Evolutionary conservation across 2,329 filamentous ascomycete species (phyloP).

Genomic region (Nemania bipapillata): DNA sequence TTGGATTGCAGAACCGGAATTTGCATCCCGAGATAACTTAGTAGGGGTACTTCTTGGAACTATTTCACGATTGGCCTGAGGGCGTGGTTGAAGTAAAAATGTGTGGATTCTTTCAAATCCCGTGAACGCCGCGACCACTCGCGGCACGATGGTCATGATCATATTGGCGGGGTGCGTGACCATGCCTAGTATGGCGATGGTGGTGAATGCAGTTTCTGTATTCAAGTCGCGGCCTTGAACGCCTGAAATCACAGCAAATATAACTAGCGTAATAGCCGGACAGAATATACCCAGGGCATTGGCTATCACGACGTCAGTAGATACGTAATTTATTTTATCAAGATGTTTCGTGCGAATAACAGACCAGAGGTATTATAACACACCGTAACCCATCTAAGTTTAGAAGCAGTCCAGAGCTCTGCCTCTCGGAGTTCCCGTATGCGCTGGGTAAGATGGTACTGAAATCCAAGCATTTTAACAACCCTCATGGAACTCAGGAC

Average conservation of each 20-base stretch:
- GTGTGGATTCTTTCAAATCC: conserved; percentile 55
- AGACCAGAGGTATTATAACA: conserved; percentile 56
- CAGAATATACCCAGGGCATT: conserved; percentile 58
- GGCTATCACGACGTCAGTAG: conserved; percentile 43
- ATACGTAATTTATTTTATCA: background rate
- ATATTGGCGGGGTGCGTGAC: conserved; percentile 58
- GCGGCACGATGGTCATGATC: conserved; percentile 56
- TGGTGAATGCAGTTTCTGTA: conserved; percentile 55
- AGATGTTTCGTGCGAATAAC: conserved; percentile 23
- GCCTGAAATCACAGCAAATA: conserved; percentile 50
- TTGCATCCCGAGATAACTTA: background rate
- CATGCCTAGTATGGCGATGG: conserved; percentile 54
- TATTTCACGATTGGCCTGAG: conserved; percentile 27
- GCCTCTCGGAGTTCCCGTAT: conserved; percentile 47
- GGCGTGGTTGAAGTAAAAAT: conserved; percentile 47
- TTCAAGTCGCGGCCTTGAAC: conserved; percentile 45
- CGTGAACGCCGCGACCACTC: conserved; percentile 49
- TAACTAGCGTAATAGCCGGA: conserved; percentile 53
- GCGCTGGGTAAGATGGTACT: conserved; percentile 38
- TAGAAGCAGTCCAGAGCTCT: conserved; percentile 52
- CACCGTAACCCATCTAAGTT: conserved; percentile 56
- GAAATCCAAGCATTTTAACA: conserved; percentile 56
- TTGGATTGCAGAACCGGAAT: conserved; percentile 4
- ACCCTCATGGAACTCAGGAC: conserved; percentile 54
- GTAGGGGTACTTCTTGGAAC: background rate